Evolutionary conservation across 768 basidiomycete genomes (phyloP).

Genomic region (Podaxis rugospora): DNA sequence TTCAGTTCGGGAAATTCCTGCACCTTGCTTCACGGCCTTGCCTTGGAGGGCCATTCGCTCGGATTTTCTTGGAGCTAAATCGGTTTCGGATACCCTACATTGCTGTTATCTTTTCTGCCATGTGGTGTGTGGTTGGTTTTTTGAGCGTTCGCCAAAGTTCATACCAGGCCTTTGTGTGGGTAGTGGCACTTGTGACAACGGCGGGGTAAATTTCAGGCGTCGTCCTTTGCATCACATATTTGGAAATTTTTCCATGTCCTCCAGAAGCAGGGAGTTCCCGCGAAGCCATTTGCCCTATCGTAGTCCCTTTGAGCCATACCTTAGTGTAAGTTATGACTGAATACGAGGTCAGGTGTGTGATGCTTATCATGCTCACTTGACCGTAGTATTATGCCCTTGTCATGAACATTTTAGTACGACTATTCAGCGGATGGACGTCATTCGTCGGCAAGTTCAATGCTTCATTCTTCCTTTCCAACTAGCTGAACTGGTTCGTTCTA

Average conservation of each 20-base stretch:
- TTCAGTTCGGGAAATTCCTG: constrained; percentile 58
- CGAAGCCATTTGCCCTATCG: constrained; percentile 29
- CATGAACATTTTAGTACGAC: constrained; percentile 23
- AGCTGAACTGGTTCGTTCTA: constrained; percentile 25
- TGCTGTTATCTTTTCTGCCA: constrained; percentile 21
- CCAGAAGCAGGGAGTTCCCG: constrained; percentile 24
- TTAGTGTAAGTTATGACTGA: constrained; percentile 24
- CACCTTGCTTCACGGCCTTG: constrained; percentile 36
- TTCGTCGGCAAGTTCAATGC: constrained; percentile 21
- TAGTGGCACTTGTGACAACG: constrained; percentile 25
- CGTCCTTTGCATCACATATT: constrained; percentile 25
- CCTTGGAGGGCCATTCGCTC: constrained; percentile 32
- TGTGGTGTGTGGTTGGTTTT: constrained; percentile 24
- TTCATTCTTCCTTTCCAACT: constrained; percentile 23
- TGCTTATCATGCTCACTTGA: neutral
- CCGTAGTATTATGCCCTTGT: constrained; percentile 23
- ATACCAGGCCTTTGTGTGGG: constrained; percentile 23
- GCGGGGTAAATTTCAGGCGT: constrained; percentile 28
- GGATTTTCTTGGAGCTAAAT: constrained; percentile 26
- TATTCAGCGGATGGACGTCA: constrained; percentile 27
- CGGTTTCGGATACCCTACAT: constrained; percentile 26
- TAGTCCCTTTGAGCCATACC: constrained; percentile 44
- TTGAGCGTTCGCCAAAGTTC: constrained; percentile 24
- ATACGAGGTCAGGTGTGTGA: neutral
- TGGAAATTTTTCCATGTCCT: constrained; percentile 26